Conservation (phyloP, 345 rosid species). For the Citrus maxima region DNA sequence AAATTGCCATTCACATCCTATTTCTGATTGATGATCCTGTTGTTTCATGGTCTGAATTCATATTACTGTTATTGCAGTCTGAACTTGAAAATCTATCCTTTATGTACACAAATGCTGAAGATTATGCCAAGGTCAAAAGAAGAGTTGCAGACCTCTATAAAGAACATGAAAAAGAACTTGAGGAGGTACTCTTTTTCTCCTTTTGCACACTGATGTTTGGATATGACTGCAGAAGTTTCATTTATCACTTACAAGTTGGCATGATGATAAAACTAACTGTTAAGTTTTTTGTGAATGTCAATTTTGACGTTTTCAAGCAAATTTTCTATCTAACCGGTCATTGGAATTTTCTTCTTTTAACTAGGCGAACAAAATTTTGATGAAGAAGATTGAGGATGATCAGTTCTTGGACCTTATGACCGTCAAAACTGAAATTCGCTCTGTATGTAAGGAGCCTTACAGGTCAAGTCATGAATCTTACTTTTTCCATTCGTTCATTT, state of each 20-base stretch:
- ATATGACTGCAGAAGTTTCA: background rate
- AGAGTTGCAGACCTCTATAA: slow-evolving; percentile 82
- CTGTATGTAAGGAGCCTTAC: slow-evolving; percentile 89
- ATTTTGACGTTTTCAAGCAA: slow-evolving; percentile 4
- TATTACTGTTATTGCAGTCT: slow-evolving; percentile 48
- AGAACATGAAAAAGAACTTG: slow-evolving; percentile 83
- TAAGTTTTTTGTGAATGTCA: background rate
- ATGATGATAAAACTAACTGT: background rate
- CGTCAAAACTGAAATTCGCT: slow-evolving; percentile 72
- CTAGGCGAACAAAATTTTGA: slow-evolving; percentile 86
- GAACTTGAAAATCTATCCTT: slow-evolving; percentile 96
- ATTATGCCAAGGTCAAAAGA: slow-evolving; percentile 75
- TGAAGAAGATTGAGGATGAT: slow-evolving; percentile 91
- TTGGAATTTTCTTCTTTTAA: slow-evolving; percentile 15
- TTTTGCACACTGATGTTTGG: background rate
- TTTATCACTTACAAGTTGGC: background rate
- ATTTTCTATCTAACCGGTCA: background rate
- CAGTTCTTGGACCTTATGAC: slow-evolving; percentile 90
- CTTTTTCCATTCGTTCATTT: slow-evolving; percentile 15
- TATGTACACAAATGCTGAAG: slow-evolving; percentile 93
- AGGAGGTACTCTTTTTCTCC: slow-evolving; percentile 49
- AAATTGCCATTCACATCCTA: background rate
- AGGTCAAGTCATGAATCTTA: slow-evolving; percentile 46
- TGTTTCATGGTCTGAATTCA: slow-evolving; percentile 1
- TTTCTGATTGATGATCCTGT: background rate